These are phyloP conservation scores for Coemansia umbellata DNA, from an alignment of 192 early-diverging fungal genomes.

Conservation along the genomic window DNA sequence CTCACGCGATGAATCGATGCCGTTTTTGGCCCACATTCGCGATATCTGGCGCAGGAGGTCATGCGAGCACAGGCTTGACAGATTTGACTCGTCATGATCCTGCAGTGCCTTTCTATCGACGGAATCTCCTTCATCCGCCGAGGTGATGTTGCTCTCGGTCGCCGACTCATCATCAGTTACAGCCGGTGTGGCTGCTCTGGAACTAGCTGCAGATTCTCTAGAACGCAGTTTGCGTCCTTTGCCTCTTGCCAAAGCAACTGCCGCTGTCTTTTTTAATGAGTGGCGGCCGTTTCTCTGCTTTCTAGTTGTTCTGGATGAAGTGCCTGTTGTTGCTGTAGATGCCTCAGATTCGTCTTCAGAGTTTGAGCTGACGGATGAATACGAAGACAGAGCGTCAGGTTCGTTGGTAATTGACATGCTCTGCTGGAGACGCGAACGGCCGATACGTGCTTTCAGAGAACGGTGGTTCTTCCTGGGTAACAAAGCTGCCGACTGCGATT, in stretches of 20 bases:
- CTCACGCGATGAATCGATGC: constrained; percentile 1
- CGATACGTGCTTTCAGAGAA: neutral
- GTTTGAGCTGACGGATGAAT: constrained; percentile 8
- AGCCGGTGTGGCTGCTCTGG: constrained; percentile 10
- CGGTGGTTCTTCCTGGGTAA: no score
- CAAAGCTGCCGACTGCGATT: no score
- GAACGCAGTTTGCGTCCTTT: neutral
- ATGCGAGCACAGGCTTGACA: constrained; percentile 7
- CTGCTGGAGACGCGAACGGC: neutral
- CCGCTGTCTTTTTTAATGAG: neutral
- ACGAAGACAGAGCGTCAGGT: neutral
- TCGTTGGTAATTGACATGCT: neutral
- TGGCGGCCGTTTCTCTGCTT: neutral
- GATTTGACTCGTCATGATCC: no score
- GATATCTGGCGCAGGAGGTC: constrained; percentile 28
- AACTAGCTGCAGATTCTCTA: constrained; percentile 2
- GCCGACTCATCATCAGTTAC: neutral
- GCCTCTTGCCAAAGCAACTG: neutral
- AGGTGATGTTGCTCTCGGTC: no score
- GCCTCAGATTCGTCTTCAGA: constrained; percentile 15
- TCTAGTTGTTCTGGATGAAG: neutral
- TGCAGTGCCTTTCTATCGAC: no score
- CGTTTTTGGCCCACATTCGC: constrained; percentile 19
- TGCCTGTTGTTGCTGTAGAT: constrained; percentile 4
- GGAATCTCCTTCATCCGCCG: no score